These are phyloP conservation scores for Candida nanaspora DNA, from an alignment of 805 yeast genomes.

Conservation along the genomic window DNA sequence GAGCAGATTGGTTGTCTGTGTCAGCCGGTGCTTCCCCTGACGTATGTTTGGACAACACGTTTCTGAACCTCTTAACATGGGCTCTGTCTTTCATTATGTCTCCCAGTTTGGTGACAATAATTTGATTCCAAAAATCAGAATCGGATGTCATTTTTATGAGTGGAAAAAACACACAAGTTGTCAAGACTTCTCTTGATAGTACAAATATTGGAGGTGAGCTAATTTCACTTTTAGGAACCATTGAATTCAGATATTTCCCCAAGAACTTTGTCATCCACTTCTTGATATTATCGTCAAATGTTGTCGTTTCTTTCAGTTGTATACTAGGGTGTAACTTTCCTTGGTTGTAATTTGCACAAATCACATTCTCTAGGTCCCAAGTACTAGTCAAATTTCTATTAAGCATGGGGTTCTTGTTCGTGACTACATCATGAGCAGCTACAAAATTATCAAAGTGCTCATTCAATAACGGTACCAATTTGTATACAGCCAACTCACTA, in stretches of 20 bases:
- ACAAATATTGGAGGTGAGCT: conserved; percentile 39
- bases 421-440: conserved; percentile 31
- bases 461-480: conserved; percentile 57
- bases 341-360: conserved; percentile 37
- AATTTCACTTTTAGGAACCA: conserved; percentile 42
- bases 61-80: conserved; percentile 66
- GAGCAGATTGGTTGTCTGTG: neutral
- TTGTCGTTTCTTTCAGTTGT: conserved; percentile 24
- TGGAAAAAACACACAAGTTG: conserved; percentile 52
- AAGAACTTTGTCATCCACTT: conserved; percentile 40
- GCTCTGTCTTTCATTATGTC: conserved; percentile 62
- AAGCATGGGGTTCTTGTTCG: conserved; percentile 16
- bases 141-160: conserved; percentile 47
- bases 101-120: conserved; percentile 52
- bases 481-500: conserved; percentile 49
- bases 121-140: conserved; percentile 71
- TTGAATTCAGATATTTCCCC: conserved; percentile 35
- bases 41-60: conserved; percentile 63
- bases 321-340: conserved; percentile 58
- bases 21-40: conserved; percentile 1
- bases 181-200: conserved; percentile 56
- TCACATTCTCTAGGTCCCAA: conserved; percentile 30
- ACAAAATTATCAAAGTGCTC: conserved; percentile 52
- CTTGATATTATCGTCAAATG: conserved; percentile 36
- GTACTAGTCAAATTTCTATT: conserved; percentile 15